Base-by-base conservation (phyloP, 805 yeast genomes). In the Wilhelminamyces savonicus region DNA sequence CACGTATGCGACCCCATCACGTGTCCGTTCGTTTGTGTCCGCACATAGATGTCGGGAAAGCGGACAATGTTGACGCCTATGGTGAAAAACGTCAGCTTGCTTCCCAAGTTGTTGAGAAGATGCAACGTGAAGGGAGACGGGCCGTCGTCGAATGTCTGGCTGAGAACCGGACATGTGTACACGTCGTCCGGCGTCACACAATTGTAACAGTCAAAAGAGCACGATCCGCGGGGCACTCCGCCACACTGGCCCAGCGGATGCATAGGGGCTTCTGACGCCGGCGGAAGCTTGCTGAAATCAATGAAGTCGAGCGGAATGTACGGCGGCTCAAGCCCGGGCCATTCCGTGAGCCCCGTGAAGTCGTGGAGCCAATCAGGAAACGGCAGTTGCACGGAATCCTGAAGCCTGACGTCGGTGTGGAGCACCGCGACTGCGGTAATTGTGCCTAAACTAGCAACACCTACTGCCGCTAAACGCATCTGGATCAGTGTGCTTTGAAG, bases 91-190 rank as follows among this genome's bases (percentile, higher is more conserved):
- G 95, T 88, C 0, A 87, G 57, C 32, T 71, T 76, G 1, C 50
- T 33, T 6, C 60, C 54, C 39, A 88, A 56, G n/a, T 64, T 56
- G 3, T 63, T 56, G 15, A 87, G 52, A 18, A 90, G 64, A 24
- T 64, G 65, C 4, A 71, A 60, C 0, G 97, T 88, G 14, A 74
- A 69, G 0, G 75, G 75, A 0, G 88, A 71, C 1, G 98, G 98
- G 0, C 98, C 97, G 52, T 90, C 97, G 52, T 90, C 98, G 56
- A 90, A 90, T 0, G 94, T 80, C 57, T 90, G 97, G 0, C 88
- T 75, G 22, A 90, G 61, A 27, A 64, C 60, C 3, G 78, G 73
- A 52, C 97, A 88, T 1, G 90, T 74, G 43, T 62, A 70, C 4
- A 82, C 76, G 49, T 88, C 97, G 54, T 82, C 92, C 21, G 60